These are phyloP conservation scores for Apostasia ramifera DNA, from an alignment of 106 monocot species.

Conservation along the genomic window DNA sequence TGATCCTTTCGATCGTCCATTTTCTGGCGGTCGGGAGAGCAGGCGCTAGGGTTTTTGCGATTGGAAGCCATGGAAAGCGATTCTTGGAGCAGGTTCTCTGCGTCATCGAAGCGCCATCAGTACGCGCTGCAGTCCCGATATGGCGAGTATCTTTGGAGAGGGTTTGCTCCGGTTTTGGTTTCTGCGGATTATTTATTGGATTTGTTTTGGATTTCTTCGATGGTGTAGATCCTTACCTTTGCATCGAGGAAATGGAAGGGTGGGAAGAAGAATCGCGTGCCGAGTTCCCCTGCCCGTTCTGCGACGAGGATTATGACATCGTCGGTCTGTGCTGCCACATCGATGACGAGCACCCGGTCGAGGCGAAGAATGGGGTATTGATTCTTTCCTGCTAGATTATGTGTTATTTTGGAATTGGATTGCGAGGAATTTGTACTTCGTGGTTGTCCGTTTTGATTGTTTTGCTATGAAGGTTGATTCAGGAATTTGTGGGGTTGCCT, in stretches of 20 bases:
- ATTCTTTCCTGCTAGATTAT: neutral
- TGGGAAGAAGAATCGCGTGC: slow-evolving; percentile 42
- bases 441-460: neutral
- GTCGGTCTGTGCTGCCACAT: slow-evolving; percentile 82
- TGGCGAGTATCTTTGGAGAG: slow-evolving; percentile 16
- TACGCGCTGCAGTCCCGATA: slow-evolving; percentile 46
- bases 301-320: slow-evolving; percentile 72
- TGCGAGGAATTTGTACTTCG: too few species aligned
- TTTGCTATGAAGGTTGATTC: too few species aligned
- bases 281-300: slow-evolving; percentile 77
- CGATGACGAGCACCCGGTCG: slow-evolving; percentile 76
- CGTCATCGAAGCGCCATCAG: slow-evolving; percentile 49
- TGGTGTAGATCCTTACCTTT: slow-evolving; percentile 44
- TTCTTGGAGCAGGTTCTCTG: slow-evolving; percentile 47
- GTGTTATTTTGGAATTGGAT: neutral
- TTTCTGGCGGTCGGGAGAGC: neutral
- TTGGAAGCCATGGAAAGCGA: slow-evolving; percentile 43
- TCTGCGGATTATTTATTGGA: neutral
- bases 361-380: slow-evolving; percentile 75
- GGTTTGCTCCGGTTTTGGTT: slow-evolving; percentile 2
- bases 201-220: slow-evolving; percentile 7
- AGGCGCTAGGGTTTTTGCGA: slow-evolving; percentile 3
- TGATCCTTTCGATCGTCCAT: neutral
- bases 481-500: too few species aligned
- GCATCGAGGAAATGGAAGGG: slow-evolving; percentile 60